Conservation (phyloP, 352 stramenopile genomes). For the Pythium scleroteichum region DNA sequence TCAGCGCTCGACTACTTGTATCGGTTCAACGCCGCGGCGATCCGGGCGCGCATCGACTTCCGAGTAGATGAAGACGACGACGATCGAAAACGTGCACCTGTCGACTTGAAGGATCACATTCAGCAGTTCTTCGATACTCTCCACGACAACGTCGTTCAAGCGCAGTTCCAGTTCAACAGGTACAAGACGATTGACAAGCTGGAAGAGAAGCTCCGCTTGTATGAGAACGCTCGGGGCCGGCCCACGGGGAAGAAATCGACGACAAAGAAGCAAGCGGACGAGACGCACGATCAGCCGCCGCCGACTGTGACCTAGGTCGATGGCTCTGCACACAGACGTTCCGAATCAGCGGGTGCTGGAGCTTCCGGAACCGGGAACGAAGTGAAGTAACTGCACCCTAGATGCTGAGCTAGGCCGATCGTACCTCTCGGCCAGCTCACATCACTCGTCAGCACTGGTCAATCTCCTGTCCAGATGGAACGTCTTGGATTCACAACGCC, state of each 20-base stretch:
- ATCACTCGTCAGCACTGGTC: too few relatives aligned
- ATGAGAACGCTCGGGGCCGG: conserved; percentile 17
- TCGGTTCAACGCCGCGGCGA: conserved; percentile 17
- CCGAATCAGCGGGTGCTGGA: too few relatives aligned
- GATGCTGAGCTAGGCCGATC: too few relatives aligned
- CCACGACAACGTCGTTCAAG: conserved; percentile 22
- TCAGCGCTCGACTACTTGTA: conserved; percentile 24
- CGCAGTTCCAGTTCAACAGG: conserved; percentile 14
- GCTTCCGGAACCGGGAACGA: too few relatives aligned
- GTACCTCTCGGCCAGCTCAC: too few relatives aligned
- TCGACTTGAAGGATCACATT: conserved; percentile 17
- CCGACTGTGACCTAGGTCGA: background rate
- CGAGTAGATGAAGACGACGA: conserved; percentile 2
- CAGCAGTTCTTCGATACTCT: conserved; percentile 26
- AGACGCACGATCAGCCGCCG: background rate
- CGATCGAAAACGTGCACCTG: background rate
- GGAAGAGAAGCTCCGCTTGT: conserved; percentile 16
- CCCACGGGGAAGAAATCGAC: too few relatives aligned
- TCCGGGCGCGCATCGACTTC: conserved; percentile 15
- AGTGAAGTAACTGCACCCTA: background rate
- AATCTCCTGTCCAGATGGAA: too few relatives aligned
- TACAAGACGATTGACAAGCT: conserved; percentile 22
- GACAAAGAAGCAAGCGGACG: conserved; percentile 4
- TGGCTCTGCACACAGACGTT: too few relatives aligned
- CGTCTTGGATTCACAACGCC: too few relatives aligned